Base-by-base conservation (phyloP, 2,329 filamentous ascomycete genomes). In the Neofusicoccum sp. region DNA sequence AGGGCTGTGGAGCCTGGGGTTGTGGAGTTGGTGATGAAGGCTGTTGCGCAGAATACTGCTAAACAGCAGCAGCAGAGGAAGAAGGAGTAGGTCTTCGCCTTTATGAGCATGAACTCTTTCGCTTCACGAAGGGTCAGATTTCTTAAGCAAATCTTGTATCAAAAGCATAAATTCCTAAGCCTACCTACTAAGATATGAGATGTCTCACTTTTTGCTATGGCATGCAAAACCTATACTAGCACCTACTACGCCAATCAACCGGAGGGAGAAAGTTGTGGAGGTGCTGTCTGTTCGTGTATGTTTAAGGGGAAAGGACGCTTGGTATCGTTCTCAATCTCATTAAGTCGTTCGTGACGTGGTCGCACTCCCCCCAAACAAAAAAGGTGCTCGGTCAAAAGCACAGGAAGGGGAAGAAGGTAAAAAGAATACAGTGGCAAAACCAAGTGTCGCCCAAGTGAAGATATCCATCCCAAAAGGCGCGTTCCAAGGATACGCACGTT, bases 1-100 rank as follows among this genome's bases (percentile, higher is more conserved):
- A 49, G 57, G 57, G 49, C 43, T n/a, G 26, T 12, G 33, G 57
- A 45, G 43, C 57, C 44, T 3, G 57, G 57, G 7, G 57, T 59
- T 11, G 24, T 48, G 14, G 40, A 48, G 26, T 30, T 48, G 34
- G 28, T 59, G 11, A 49, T 59, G 57, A 49, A 59, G 57, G 34
- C 41, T 24, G 43, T 59, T 16, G 57, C 34, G 44, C 20, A 12
- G 57, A 58, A 34, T 33, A 54, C 14, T 4, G n/a, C 28, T 14
- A 31, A 9, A 6, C 12, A 11, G 31, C 48, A 26, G 33, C 48
- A 33, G 26, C 14, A 14, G 2, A 14, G n/a, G 12, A 40, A 40
- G 36, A n/a, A 40, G 36, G 12, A 24, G 41, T 16, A 44, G 26
- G 12, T 12, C 20, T 6, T 44, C 16, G 16, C 41, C 6, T 26